Base-by-base conservation (phyloP, 345 rosid genomes). In the Bruguiera parviflora region DNA sequence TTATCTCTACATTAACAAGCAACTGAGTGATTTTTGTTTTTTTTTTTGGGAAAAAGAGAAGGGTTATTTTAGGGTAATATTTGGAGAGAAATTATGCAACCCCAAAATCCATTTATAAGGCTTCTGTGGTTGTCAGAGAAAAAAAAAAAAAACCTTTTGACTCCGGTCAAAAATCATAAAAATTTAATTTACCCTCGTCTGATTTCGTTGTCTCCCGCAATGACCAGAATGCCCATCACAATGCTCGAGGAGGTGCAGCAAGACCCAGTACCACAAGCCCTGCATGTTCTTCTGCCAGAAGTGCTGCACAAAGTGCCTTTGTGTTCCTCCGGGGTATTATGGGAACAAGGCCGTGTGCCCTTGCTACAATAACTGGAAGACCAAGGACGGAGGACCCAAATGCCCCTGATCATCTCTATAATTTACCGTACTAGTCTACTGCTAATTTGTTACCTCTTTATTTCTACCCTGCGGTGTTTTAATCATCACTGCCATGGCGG, bases 161-260 rank as follows among this genome's bases (percentile, higher is more conserved):
- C 71, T 21, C 25, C 35, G 75, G 80, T 76, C 73, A 73, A 73
- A 73, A 73, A 68, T 19, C 29, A 61, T 10, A 27, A 35, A 67
- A 22, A 49, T 32, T 16, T 46, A 6, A 20, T 66, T 1, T 27
- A 18, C 24, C 19, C 46, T 43, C 3, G 5, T 43, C 18, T 43
- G 3, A 0, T 27, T 22, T 43, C 15, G 6, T 39, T 28, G 24
- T 13, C 32, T 32, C 11, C 0, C 70, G 58, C 33, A 75, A 75
- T 83, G 73, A 73, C 63, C 96, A 89, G 96, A 89, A 68, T 89
- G 96, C 64, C 86, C 87, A 15, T 70, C 83, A 20, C 76, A 78
- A 61, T 75, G 79, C 66, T 5, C 71, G 70, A 75, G 73, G 71
- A 70, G 79, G 58, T 75, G 79, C 67, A 43, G 74, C 59, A n/a